These are phyloP conservation scores for Eucalyptus coolabah DNA, from an alignment of 345 rosid genomes.

Conservation along the genomic window DNA sequence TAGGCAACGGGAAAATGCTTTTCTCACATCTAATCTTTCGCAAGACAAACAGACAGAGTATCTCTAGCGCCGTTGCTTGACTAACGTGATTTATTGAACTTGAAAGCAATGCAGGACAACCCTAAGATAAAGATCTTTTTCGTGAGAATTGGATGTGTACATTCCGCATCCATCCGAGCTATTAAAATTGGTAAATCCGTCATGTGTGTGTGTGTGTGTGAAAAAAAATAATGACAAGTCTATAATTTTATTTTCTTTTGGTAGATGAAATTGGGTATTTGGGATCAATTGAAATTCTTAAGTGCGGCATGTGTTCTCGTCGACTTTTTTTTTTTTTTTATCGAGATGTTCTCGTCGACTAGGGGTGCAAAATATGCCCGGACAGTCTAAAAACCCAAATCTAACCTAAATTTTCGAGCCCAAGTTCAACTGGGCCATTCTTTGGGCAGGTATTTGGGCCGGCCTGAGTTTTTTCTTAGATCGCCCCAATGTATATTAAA, in stretches of 20 bases:
- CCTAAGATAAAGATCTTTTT: too few relatives aligned
- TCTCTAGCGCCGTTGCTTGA: too few relatives aligned
- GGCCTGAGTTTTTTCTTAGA: not conserved
- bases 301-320: not conserved
- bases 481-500: not conserved
- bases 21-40: too few relatives aligned
- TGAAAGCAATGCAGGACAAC: too few relatives aligned
- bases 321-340: too few relatives aligned
- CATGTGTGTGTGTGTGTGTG: rapidly evolving
- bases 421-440: not conserved
- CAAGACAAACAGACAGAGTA: too few relatives aligned
- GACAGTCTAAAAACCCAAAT: not conserved
- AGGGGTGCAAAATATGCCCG: not conserved
- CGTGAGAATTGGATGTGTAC: not conserved
- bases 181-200: too few relatives aligned
- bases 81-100: too few relatives aligned
- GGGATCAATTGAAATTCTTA: not conserved
- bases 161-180: not conserved
- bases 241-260: too few relatives aligned
- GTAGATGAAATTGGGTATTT: too few relatives aligned
- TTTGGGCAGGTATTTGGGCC: not conserved
- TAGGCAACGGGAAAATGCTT: too few relatives aligned
- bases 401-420: not conserved
- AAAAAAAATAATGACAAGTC: too few relatives aligned
- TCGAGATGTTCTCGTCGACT: not conserved